Percentiles rank a stretch among this genome's conserved stretches.
Conservation (phyloP, 2,329 filamentous ascomycete species). For the Colletotrichum cereale region DNA sequence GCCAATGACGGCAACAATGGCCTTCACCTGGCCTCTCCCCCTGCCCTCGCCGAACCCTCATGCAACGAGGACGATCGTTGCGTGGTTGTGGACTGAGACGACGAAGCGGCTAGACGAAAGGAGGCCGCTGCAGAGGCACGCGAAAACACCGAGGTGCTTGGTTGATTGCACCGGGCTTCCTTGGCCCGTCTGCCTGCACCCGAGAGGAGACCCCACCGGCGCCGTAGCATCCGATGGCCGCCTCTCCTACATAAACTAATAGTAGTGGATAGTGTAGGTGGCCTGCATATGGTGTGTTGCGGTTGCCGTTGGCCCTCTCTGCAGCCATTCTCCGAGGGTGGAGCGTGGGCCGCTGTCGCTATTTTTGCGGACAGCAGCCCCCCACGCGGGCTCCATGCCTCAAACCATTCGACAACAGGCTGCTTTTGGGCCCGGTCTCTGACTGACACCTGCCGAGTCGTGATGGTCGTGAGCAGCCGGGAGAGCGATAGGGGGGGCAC, state of each 20-base stretch:
- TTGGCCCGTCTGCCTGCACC: background rate
- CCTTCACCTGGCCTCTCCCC: conserved; percentile 18
- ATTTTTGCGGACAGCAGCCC: conserved; percentile 32
- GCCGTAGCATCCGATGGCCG: conserved; percentile 33
- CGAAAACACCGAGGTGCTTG: conserved; percentile 17
- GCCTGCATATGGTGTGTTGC: conserved; percentile 23
- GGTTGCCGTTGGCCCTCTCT: conserved; percentile 13
- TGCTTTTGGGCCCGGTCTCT: conserved; percentile 15
- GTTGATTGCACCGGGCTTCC: conserved; percentile 11
- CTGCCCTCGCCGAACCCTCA: conserved; percentile 24
- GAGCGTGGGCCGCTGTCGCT: conserved; percentile 23
- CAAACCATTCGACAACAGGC: conserved; percentile 29
- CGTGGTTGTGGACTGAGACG: conserved; percentile 23
- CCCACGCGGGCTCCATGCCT: conserved; percentile 35
- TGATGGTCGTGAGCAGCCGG: conserved; percentile 7
- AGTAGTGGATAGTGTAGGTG: no score
- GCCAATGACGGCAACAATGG: conserved; percentile 23
- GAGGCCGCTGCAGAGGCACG: conserved; percentile 4
- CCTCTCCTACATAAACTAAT: conserved; percentile 1
- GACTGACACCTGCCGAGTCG: conserved; percentile 15
- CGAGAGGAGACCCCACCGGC: conserved; percentile 13
- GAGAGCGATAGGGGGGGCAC: conserved; percentile 11
- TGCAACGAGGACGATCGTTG: conserved; percentile 31
- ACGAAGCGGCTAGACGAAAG: conserved; percentile 7
- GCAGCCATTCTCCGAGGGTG: conserved; percentile 22